These are phyloP conservation scores for Penicillium expansum DNA, from an alignment of 2,329 filamentous ascomycete species.

Conservation along the genomic window DNA sequence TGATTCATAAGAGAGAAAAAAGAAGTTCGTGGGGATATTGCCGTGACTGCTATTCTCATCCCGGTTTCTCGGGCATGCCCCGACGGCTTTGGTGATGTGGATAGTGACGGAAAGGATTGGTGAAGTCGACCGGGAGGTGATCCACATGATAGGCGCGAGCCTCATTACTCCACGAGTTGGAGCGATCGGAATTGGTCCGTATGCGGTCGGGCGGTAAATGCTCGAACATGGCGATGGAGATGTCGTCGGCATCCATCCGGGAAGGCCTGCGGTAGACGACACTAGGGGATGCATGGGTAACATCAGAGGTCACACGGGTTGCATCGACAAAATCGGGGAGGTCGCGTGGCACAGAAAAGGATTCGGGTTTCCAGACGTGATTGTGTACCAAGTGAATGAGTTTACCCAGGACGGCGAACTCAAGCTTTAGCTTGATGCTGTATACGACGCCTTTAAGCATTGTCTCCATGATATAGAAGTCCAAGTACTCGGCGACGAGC, in stretches of 20 bases:
- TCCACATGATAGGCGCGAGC: conserved; percentile 25
- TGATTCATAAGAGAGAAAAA: conserved; percentile 16
- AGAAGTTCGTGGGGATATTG: not conserved
- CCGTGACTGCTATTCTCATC: conserved; percentile 7
- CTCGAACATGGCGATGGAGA: conserved; percentile 42
- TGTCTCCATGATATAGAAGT: conserved; percentile 48
- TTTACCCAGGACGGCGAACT: conserved; percentile 50
- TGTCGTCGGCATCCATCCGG: conserved; percentile 37
- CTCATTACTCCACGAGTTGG: conserved; percentile 32
- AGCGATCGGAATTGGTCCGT: conserved; percentile 26
- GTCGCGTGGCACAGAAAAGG: conserved; percentile 28
- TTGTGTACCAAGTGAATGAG: conserved; percentile 43
- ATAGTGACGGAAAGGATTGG: conserved; percentile 15
- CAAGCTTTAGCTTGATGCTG: conserved; percentile 52
- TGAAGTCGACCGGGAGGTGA: conserved; percentile 26
- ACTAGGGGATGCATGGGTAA: conserved; percentile 38
- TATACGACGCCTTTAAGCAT: conserved; percentile 49
- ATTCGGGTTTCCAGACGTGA: conserved; percentile 41
- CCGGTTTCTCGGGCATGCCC: conserved; percentile 14
- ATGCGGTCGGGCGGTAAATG: conserved; percentile 25
- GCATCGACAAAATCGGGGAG: conserved; percentile 48
- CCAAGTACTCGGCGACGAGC: conserved; percentile 44
- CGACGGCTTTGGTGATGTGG: conserved; percentile 7
- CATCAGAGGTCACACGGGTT: conserved; percentile 42
- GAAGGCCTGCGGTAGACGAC: conserved; percentile 24